Evolutionary conservation across 1,284 basidiomycete species (phyloP).

Genomic region (Phlebopus sp.): DNA sequence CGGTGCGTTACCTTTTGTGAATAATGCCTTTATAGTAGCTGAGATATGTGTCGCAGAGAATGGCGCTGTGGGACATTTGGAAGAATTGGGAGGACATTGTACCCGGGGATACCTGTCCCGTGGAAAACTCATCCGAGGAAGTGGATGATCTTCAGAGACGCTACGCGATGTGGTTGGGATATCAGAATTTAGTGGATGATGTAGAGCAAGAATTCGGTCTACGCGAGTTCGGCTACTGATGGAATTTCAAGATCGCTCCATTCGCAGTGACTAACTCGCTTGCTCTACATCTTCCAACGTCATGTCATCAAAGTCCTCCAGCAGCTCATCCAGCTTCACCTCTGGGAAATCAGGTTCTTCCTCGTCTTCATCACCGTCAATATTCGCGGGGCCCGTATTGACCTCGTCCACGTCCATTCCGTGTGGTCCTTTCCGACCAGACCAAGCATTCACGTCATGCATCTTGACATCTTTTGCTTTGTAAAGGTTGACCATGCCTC

Average conservation of each 20-base stretch:
- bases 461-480: conserved; percentile 58
- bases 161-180: no score
- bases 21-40: not conserved
- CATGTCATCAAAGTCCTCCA: conserved; percentile 92
- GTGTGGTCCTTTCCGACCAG: conserved; percentile 39
- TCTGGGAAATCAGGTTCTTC: conserved; percentile 93
- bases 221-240: conserved; percentile 4
- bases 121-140: not conserved
- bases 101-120: not conserved
- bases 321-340: conserved; percentile 81
- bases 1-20: not conserved
- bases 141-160: not conserved
- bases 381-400: conserved; percentile 25
- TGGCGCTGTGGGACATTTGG: conserved; percentile 1
- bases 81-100: conserved; percentile 4
- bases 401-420: conserved; percentile 73
- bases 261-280: not conserved
- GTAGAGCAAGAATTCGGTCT: conserved; percentile 2
- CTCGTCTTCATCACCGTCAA: conserved; percentile 43
- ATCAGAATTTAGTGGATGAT: conserved; percentile 2
- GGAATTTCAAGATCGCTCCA: no score
- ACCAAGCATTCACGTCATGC: conserved; percentile 40
- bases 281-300: conserved; percentile 46
- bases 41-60: not conserved
- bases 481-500: conserved; percentile 88